Evolutionary conservation across 106 monocot genomes (phyloP).

Genomic region (Dioscorea alata): DNA sequence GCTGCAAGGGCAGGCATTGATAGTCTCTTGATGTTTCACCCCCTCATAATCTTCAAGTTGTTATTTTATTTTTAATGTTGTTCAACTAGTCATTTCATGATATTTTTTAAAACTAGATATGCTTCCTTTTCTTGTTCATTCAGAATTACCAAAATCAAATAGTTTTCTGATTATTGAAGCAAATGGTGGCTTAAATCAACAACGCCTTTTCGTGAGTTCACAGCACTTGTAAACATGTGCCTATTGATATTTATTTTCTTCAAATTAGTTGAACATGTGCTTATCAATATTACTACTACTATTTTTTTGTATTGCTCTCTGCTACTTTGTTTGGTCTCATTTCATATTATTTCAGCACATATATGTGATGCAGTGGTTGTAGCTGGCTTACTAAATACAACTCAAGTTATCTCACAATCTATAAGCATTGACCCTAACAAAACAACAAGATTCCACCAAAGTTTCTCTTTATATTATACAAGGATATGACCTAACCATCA

Average conservation of each 20-base stretch:
- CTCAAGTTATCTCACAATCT: constrained; percentile 92
- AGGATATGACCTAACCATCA: too few relatives aligned
- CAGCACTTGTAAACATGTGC: too few relatives aligned
- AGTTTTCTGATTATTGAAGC: constrained; percentile 95
- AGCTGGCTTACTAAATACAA: constrained; percentile 82
- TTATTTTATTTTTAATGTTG: neutral
- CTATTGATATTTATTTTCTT: too few relatives aligned
- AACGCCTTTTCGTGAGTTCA: constrained; percentile 74
- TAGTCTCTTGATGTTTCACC: too few relatives aligned
- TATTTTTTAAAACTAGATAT: neutral
- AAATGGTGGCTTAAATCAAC: constrained; percentile 97
- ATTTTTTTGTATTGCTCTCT: too few relatives aligned
- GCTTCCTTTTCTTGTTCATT: neutral
- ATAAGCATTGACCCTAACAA: too few relatives aligned
- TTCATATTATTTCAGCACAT: constrained; percentile 27
- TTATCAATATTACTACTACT: too few relatives aligned
- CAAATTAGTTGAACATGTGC: too few relatives aligned
- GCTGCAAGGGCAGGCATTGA: too few relatives aligned
- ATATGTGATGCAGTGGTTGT: constrained; percentile 99
- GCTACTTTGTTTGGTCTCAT: too few relatives aligned
- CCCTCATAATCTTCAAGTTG: neutral
- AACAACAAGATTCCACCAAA: too few relatives aligned
- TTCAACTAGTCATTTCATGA: neutral
- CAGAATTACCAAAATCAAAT: constrained; percentile 80
- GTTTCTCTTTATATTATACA: too few relatives aligned